Base-by-base conservation (phyloP, 768 basidiomycete species). In the Tulasnella sp. region DNA sequence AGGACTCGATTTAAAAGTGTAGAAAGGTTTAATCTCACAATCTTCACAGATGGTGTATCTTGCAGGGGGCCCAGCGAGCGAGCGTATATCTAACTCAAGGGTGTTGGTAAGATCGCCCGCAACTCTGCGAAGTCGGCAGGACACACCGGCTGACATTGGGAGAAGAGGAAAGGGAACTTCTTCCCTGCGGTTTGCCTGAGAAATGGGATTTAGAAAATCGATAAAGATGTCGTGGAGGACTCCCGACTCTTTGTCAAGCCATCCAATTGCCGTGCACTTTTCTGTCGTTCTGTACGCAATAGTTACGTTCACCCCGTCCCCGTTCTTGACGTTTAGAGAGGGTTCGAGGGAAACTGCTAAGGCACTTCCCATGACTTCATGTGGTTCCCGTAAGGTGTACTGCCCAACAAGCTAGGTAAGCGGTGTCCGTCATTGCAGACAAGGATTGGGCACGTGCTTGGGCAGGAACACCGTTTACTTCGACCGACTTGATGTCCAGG, bases 21-120 rank as follows among this genome's bases (percentile, higher is more conserved):
- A 40, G 40, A 40, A 40, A 13, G 40, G 40, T 40, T 3, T 13
- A 39, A 39, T 40, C 89, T 75, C 81, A 91, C 93, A 74, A 93
- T 88, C 84, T 98, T 98, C 79, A 93, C 90, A 0, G 92, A 92
- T 3, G 96, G 93, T 0, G 92, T 93, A 82, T 99, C 96, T 88
- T 96, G 95, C 78, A 94, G 82, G 2, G 95, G 96, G 0, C 89
- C 88, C 57, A 97, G 84, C 3, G 91, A 88, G 39, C 96, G 90
- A 2, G 93, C 93, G 82, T 96, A 92, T 81, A 96, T 97, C 79
- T 82, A 70, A 10, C 6, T 26, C 32, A 29, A 57, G 11, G 35
- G 5, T 16, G 40, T 20, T 23, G 46, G 23, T 42, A 39, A 46
- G 20, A 23, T 46, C 13, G 73, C 16, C 15, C 6, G 57, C 57